Evolutionary conservation across 23 red algal species (phyloP).

Genomic region (Chondrus crispus): DNA sequence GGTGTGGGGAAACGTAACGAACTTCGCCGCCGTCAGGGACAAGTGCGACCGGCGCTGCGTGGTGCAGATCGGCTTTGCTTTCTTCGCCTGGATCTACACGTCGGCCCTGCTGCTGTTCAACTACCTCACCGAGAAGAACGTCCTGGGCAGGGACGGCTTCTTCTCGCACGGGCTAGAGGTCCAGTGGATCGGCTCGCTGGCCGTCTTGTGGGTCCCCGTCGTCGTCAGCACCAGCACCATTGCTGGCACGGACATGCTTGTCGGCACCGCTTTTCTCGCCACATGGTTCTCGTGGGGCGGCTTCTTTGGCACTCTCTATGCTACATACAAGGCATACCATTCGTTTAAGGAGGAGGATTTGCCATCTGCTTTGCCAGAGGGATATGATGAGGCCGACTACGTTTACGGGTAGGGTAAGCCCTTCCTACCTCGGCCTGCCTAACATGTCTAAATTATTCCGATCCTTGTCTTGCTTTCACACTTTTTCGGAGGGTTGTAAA

Average conservation of each 20-base stretch:
- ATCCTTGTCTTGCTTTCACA: too few relatives aligned
- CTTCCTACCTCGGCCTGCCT: too few relatives aligned
- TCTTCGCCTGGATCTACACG: conserved; percentile 35
- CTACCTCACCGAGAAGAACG: conserved; percentile 1
- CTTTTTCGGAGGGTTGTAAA: too few relatives aligned
- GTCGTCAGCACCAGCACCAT: conserved; percentile 21
- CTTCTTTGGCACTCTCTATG: conserved; percentile 58
- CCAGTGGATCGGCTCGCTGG: conserved; percentile 17
- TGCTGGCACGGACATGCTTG: background rate
- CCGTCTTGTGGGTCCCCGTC: conserved; percentile 51
- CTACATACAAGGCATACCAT: conserved; percentile 59
- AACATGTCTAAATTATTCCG: too few relatives aligned
- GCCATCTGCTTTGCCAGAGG: conserved; percentile 44
- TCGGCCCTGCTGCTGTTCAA: conserved; percentile 30
- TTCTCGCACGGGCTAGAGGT: conserved; percentile 29
- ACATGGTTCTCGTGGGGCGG: conserved; percentile 61
- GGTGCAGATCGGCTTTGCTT: conserved; percentile 19
- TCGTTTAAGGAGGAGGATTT: conserved; percentile 69
- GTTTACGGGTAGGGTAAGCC: conserved; percentile 71
- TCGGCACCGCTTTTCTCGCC: background rate
- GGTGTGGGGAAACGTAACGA: conserved; percentile 51
- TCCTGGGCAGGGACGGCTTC: background rate
- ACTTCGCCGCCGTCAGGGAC: background rate
- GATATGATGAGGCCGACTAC: conserved; percentile 68
- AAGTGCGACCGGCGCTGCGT: conserved; percentile 29